A percentile compares a stretch with the other conserved stretches of the same genome.
These are phyloP conservation scores for Penicillium psychrofluorescens DNA, from an alignment of 495 filamentous ascomycete species.

Conservation along the genomic window DNA sequence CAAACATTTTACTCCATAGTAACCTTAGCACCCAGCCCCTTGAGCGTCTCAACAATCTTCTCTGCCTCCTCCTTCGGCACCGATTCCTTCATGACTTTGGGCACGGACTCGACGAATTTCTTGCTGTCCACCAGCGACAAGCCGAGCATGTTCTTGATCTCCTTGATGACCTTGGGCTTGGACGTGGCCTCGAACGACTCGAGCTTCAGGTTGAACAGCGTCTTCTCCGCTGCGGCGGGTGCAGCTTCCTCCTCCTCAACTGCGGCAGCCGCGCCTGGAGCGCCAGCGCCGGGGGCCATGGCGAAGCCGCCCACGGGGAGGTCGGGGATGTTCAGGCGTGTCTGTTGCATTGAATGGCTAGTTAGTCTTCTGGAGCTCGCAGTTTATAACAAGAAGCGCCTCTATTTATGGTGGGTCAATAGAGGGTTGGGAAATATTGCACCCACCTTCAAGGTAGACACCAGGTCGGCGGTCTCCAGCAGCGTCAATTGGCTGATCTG, in stretches of 20 bases:
- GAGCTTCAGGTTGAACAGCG: conserved; percentile 92
- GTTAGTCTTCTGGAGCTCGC: too few species aligned
- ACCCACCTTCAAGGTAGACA: conserved; percentile 81
- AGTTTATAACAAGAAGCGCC: too few species aligned
- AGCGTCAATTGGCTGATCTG: conserved; percentile 97
- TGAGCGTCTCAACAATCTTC: conserved; percentile 94
- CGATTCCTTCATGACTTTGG: conserved; percentile 97
- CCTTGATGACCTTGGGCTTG: conserved; percentile 99
- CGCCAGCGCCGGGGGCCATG: conserved; percentile 49
- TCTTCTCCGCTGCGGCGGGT: conserved; percentile 84
- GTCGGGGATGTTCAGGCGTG: conserved; percentile 95
- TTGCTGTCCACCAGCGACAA: conserved; percentile 97
- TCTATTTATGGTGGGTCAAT: neutral
- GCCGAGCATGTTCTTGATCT: conserved; percentile 93
- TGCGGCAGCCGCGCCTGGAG: conserved; percentile 55
- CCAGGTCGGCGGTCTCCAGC: conserved; percentile 92
- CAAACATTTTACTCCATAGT: conserved; percentile 67
- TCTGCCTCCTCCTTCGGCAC: conserved; percentile 97
- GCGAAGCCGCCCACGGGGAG: conserved; percentile 86
- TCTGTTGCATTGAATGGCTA: conserved; percentile 38
- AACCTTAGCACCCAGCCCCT: conserved; percentile 82
- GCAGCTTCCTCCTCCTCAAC: conserved; percentile 80
- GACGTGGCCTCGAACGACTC: conserved; percentile 75
- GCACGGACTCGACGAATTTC: conserved; percentile 98
- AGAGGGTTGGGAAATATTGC: neutral